Base-by-base conservation (phyloP, 768 basidiomycete genomes). In the Leccinum olivaceopallidum region DNA sequence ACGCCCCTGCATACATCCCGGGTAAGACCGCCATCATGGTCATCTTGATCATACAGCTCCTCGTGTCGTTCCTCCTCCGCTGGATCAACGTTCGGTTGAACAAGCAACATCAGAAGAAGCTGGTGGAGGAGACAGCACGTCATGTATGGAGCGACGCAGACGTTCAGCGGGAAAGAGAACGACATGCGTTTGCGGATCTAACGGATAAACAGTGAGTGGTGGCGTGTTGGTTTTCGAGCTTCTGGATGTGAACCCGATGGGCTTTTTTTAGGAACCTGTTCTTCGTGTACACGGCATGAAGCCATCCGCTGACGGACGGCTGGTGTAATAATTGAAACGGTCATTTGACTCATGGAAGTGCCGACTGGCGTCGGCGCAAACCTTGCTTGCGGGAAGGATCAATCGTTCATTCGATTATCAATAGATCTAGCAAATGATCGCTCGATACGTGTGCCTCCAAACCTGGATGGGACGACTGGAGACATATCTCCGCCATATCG, bases 1-100 rank as follows among this genome's bases (percentile, higher is more conserved):
- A 85, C 61, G 85, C 83, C 3, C 85, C 86, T 0, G 78, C 68
- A 16, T 89, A 89, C 69, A 82, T 86, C 32, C 85, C 85, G 0
- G 87, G 86, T 22, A 89, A 89, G 67, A 82, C 82, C 14, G 80
- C 87, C 1, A 86, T 89, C 62, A 81, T 87, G 77, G 76, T 85
- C 5, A 76, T 87, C 6, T 75, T 89, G 34, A 79, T 73, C 3
- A 78, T 80, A 2, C 85, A 86, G 64, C 69, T 88, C 32, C 72
- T 69, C 18, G 62, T 87, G 22, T 82, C 78, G 2, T 69, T 79
- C 60, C 54, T 83, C 26, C 72, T 88, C 13, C 79, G 84, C 13
- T 82, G 78, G 73, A 79, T 87, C 62, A 87, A 86, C 68, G 10
- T 81, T 1, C 77, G 79, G 14, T 68, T 86, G 64, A 88, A 88